phyloP scores from a whole-genome alignment of 148 eudicot species.

The Cornus suecica region DNA sequence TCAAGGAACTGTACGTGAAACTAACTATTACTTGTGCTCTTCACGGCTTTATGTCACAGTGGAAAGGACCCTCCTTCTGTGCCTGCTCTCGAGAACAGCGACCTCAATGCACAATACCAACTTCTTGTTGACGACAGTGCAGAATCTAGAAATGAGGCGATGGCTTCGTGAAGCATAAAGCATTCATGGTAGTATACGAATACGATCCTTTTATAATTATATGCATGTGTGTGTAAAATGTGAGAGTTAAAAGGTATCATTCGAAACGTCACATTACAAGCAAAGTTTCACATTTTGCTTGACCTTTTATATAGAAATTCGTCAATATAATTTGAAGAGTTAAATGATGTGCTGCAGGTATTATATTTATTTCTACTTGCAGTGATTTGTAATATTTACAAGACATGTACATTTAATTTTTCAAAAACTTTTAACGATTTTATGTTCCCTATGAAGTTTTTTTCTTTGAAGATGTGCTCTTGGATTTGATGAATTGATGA shows the following conservation, averaged over 20 bases:
- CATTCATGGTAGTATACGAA: neutral
- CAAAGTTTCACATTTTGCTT: neutral
- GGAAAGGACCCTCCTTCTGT: conserved; percentile 26
- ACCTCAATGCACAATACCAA: conserved; percentile 20
- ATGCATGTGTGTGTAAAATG: too few relatives aligned
- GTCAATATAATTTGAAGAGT: neutral
- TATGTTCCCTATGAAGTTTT: too few relatives aligned
- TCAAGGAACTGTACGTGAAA: neutral
- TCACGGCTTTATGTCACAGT: conserved; percentile 19
- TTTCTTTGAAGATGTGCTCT: too few relatives aligned
- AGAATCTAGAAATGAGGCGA: conserved; percentile 25
- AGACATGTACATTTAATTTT: too few relatives aligned
- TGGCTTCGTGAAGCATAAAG: conserved; percentile 4
- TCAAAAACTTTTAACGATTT: too few relatives aligned
- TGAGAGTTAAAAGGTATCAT: neutral
- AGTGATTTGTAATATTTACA: neutral
- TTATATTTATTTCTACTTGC: neutral
- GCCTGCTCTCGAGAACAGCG: conserved; percentile 18
- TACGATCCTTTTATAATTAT: neutral
- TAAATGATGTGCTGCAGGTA: neutral
- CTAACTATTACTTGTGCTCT: neutral
- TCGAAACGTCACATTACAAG: neutral
- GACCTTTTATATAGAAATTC: too few relatives aligned
- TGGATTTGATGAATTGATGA: too few relatives aligned
- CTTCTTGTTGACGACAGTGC: conserved; percentile 31